Evolutionary conservation across 2,329 filamentous ascomycete genomes (phyloP), one percentile per base, ranked within the genome.

Genomic region (Sclerotinia minor): DNA sequence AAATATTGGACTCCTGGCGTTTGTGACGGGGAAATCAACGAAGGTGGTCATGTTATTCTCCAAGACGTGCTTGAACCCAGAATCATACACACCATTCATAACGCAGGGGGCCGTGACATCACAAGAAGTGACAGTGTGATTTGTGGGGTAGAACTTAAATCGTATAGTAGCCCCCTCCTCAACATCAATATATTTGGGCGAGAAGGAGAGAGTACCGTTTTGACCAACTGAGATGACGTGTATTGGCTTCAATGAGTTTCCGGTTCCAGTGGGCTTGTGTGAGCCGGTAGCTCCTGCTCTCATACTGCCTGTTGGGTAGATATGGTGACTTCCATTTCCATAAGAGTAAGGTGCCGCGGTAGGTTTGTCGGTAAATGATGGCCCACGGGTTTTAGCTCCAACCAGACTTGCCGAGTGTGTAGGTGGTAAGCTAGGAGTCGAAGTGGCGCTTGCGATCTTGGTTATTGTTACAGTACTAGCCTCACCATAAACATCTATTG

Each of bases 61-160:
- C 49, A 65, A 53, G 47, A 57, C 44, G 21, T 47, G 47, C 44
- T 67, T 69, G 50, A 59, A 67, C 17, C 69, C 69, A 32, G 67
- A 69, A 57, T 69, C 69, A 13, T 60, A 70, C 24, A 60, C 50
- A 38, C 60, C 60, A 50, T 69, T 65, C 57, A 41, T 52, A 19
- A 64, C 11, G 41, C 64, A 70, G 55, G 69, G 69, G 45, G 45
- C 45, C 11, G 38, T 41, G 8, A 67, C 32, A 24, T 67, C 38
- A 44, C 67, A 70, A 50, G 64, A 64, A 50, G 67, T 69, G 35
- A 69, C 44, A 1, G 59, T 67, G 50, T 70, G 69, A 24, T 69
- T 67, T 26, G 35, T 59, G 32, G 69, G 67, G 44, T 57, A 59
- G 32, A 67, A 68, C 9, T 41, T 29, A 32, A 70, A 70, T 24